Conservation (phyloP, 2,329 filamentous ascomycete species). For the Ascochyta koolunga region DNA sequence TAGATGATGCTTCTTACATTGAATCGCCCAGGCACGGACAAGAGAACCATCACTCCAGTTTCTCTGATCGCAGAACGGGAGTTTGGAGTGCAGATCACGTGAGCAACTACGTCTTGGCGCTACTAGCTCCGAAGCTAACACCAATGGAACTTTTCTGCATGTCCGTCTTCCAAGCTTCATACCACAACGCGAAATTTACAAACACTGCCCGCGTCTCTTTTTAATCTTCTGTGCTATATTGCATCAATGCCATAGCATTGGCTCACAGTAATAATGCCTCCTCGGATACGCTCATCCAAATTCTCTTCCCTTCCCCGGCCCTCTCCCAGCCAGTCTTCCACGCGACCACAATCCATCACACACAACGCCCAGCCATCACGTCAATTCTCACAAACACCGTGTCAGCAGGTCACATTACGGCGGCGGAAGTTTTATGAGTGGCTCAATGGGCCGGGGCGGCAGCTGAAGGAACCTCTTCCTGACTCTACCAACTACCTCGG, state of each 20-base stretch:
- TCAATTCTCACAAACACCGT: conserved; percentile 47
- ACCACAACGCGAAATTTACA: conserved; percentile 18
- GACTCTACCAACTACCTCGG: conserved; percentile 62
- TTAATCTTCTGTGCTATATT: conserved; percentile 14
- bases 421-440: conserved; percentile 64
- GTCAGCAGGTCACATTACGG: conserved; percentile 54
- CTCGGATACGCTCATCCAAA: conserved; percentile 41
- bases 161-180: conserved; percentile 18
- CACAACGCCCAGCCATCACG: conserved; percentile 34
- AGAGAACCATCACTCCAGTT: background rate
- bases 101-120: conserved; percentile 19
- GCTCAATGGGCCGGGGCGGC: conserved; percentile 61
- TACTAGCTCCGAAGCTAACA: conserved; percentile 24
- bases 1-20: background rate
- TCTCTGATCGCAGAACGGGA: background rate
- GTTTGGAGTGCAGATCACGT: background rate
- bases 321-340: conserved; percentile 21
- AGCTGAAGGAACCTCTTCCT: conserved; percentile 56
- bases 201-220: conserved; percentile 14
- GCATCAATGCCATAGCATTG: conserved; percentile 40
- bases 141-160: conserved; percentile 30
- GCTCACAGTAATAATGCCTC: conserved; percentile 36
- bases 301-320: conserved; percentile 30
- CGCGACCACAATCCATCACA: conserved; percentile 32
- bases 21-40: no score